Percentiles rank a stretch among this genome's conserved stretches.
These are phyloP conservation scores for Myochromella boudieri DNA, from an alignment of 768 basidiomycete genomes.

Conservation along the genomic window DNA sequence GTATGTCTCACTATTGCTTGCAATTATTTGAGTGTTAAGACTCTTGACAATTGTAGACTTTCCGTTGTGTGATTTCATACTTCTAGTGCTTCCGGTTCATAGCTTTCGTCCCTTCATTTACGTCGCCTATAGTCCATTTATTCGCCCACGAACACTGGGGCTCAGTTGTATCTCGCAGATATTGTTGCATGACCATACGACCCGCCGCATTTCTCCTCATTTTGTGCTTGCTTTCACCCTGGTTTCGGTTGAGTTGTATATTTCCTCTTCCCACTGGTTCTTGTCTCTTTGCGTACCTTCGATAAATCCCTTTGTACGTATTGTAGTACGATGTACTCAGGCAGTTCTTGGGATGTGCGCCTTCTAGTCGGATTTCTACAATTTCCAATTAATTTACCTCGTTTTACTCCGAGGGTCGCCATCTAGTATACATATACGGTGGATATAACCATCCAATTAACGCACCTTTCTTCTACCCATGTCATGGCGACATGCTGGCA, in stretches of 20 bases:
- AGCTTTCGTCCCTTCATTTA: neutral
- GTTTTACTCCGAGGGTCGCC: too few species aligned
- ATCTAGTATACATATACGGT: too few species aligned
- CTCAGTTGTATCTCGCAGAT: neutral
- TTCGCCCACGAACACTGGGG: neutral
- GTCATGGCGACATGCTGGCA: too few species aligned
- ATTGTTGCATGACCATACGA: conserved; percentile 1
- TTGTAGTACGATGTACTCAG: neutral
- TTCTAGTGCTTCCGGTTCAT: neutral
- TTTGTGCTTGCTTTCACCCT: conserved; percentile 5
- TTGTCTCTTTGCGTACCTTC: neutral
- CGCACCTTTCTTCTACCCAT: too few species aligned
- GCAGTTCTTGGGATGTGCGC: conserved; percentile 1
- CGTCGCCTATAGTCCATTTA: neutral
- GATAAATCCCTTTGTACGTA: neutral
- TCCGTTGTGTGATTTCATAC: neutral
- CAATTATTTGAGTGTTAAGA: too few species aligned
- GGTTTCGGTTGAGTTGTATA: conserved; percentile 4
- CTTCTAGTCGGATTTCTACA: conserved; percentile 2
- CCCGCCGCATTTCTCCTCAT: neutral
- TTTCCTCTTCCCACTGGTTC: neutral
- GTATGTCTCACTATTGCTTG: neutral
- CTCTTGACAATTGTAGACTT: neutral
- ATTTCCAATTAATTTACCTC: neutral
- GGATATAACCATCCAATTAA: too few species aligned